Evolutionary conservation across 805 yeast genomes (phyloP).

Genomic region (Naumovozyma castellii): DNA sequence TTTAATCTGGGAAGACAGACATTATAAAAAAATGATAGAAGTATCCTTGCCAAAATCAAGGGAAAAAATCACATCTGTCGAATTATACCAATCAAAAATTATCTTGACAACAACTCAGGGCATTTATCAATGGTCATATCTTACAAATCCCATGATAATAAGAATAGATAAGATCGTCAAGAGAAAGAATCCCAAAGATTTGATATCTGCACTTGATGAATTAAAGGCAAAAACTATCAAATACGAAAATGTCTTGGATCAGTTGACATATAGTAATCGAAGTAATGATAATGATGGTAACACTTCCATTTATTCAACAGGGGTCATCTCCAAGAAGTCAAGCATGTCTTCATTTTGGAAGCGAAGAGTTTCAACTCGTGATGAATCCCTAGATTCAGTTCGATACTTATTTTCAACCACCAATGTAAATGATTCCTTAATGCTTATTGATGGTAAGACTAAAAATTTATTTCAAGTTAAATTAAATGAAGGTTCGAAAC

Average conservation of each 20-base stretch:
- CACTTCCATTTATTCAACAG: conserved; percentile 6
- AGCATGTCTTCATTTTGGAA: conserved; percentile 17
- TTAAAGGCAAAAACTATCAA: conserved; percentile 1
- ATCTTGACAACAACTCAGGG: conserved; percentile 17
- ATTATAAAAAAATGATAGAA: conserved; percentile 20
- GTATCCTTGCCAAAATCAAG: conserved; percentile 12
- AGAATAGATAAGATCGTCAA: conserved; percentile 16
- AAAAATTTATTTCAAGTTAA: conserved; percentile 10
- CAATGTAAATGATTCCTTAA: conserved; percentile 1
- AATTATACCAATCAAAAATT: conserved; percentile 11
- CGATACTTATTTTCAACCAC: conserved; percentile 14
- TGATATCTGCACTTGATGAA: conserved; percentile 12
- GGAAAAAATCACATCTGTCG: conserved; percentile 16
- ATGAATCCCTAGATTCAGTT: neutral
- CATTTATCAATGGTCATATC: conserved; percentile 20
- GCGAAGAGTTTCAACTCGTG: conserved; percentile 1
- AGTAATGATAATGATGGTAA: conserved; percentile 4
- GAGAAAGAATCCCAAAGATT: conserved; percentile 17
- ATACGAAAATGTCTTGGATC: neutral
- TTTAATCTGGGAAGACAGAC: conserved; percentile 24
- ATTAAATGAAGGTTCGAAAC: conserved; percentile 2
- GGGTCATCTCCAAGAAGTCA: conserved; percentile 12
- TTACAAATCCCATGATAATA: conserved; percentile 5
- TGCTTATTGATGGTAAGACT: conserved; percentile 18
- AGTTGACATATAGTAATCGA: conserved; percentile 1